These are phyloP conservation scores for Cystobasidium onofrii DNA, from an alignment of 768 basidiomycete species.

Conservation along the genomic window DNA sequence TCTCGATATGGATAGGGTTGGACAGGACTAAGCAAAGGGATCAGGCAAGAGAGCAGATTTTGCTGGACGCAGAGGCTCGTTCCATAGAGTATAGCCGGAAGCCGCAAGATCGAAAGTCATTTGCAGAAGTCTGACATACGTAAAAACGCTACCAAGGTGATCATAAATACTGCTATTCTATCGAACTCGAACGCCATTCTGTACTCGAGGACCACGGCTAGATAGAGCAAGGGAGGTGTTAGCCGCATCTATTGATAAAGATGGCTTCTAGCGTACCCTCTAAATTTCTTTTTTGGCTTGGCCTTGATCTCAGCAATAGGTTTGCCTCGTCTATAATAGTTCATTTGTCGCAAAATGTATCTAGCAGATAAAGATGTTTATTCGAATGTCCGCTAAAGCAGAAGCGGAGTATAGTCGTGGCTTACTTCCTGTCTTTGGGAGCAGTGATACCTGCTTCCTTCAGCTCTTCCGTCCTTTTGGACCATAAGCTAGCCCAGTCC, in stretches of 20 bases:
- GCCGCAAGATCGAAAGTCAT: neutral
- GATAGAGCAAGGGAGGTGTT: neutral
- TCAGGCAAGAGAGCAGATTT: neutral
- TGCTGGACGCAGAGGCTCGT: neutral
- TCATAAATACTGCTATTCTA: neutral
- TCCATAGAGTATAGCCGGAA: neutral
- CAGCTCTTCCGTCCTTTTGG: neutral
- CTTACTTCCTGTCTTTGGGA: constrained; percentile 29
- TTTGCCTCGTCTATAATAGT: constrained; percentile 2
- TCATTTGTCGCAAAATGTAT: constrained; percentile 26
- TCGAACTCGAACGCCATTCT: constrained; percentile 26
- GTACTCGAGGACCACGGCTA: constrained; percentile 24
- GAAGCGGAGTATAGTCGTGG: neutral
- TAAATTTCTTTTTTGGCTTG: constrained; percentile 27
- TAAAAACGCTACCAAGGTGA: neutral
- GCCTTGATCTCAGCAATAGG: neutral
- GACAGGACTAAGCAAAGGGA: neutral
- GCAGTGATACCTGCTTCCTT: constrained; percentile 29
- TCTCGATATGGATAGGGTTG: neutral
- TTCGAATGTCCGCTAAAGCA: neutral
- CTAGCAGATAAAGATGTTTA: neutral
- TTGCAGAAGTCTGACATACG: neutral
- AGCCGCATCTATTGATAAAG: neutral
- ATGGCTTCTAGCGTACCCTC: constrained; percentile 1
- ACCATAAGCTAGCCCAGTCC: constrained; percentile 19